Evolutionary conservation across 257 asterid species (phyloP).

Genomic region (Verbascum thapsus): DNA sequence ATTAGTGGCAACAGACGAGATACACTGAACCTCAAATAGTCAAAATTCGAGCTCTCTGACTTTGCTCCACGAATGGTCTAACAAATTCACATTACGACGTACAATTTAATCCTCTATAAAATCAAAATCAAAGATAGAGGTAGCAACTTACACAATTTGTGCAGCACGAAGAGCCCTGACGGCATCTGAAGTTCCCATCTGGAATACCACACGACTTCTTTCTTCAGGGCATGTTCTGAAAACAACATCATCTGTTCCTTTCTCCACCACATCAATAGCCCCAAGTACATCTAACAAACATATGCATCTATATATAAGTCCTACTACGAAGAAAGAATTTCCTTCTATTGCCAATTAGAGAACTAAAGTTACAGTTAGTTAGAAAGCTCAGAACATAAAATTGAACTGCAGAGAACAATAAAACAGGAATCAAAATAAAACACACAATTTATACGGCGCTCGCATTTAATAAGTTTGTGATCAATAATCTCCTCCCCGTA

Average conservation of each 20-base stretch:
- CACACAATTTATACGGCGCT: slow-evolving; percentile 70
- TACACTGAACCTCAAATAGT: slow-evolving; percentile 16
- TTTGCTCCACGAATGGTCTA: slow-evolving; percentile 8
- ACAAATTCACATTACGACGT: not conserved
- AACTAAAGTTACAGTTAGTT: not conserved
- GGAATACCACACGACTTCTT: slow-evolving; percentile 71
- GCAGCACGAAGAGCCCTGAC: slow-evolving; percentile 90
- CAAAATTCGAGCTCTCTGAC: not conserved
- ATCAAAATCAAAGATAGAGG: slow-evolving; percentile 11
- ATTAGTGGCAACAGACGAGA: not conserved
- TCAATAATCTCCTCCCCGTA: slow-evolving; percentile 96
- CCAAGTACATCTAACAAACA: slow-evolving; percentile 64
- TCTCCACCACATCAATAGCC: slow-evolving; percentile 80
- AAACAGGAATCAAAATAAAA: not conserved
- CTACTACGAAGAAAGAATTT: slow-evolving; percentile 11
- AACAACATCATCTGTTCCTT: slow-evolving; percentile 68
- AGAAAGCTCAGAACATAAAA: not conserved
- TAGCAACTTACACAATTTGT: slow-evolving; percentile 62
- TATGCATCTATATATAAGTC: slow-evolving; percentile 21
- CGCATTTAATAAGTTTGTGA: slow-evolving; percentile 86
- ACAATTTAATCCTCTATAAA: slow-evolving; percentile 1
- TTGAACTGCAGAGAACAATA: not conserved
- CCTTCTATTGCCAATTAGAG: slow-evolving; percentile 12
- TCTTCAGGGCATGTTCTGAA: slow-evolving; percentile 88
- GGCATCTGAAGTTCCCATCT: slow-evolving; percentile 95